Evolutionary conservation across 1,139 yeast genomes (phyloP), one percentile per base, ranked within the genome.

Genomic region (Saccharomyces hybrid): DNA sequence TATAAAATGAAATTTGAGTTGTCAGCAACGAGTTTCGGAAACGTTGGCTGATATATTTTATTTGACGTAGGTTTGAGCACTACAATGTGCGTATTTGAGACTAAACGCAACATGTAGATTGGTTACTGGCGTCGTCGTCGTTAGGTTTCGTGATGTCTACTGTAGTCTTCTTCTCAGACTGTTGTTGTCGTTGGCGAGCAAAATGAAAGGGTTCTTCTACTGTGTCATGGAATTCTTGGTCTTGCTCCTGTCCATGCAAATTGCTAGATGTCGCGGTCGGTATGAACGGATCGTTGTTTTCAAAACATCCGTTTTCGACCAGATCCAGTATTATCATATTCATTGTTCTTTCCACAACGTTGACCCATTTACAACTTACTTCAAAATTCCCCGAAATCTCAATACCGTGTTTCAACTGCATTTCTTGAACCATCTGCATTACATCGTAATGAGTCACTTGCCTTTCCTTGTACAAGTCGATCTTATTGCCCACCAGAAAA

Each of bases 401-500:
- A 20, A 68, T 52, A 13, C 62, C 61, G 30, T 58, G 62, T 26
- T 54, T 56, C n/a, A 55, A 48, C 52, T 68, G 65, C 11, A 62
- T 58, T 30, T 57, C 57, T 20, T 57, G 56, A 23, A 68, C 63
- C 32, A 59, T 58, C 6, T 59, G 57, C 26, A 65, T 49, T 3
- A 69, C 68, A 51, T 68, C 67, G 28, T 65, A 66, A 48, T 67
- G 70, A 1, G 63, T 63, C 13, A 69, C 71, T 54, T 67, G 57
- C 47, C 73, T 57, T 20, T 64, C 60, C 46, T 63, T 59, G 49
- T 63, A 65, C 3, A 65, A 59, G 62, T 76, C 79, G 28, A 73
- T 61, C 58, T 76, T 76, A 61, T 75, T 76, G 3, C 78, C 80
- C n/a, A 76, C 71, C 9, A 76, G 63, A 56, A 74, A 76, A 53